Conservation (phyloP, 2,329 filamentous ascomycete species). For the Magnaporthales sp. region DNA sequence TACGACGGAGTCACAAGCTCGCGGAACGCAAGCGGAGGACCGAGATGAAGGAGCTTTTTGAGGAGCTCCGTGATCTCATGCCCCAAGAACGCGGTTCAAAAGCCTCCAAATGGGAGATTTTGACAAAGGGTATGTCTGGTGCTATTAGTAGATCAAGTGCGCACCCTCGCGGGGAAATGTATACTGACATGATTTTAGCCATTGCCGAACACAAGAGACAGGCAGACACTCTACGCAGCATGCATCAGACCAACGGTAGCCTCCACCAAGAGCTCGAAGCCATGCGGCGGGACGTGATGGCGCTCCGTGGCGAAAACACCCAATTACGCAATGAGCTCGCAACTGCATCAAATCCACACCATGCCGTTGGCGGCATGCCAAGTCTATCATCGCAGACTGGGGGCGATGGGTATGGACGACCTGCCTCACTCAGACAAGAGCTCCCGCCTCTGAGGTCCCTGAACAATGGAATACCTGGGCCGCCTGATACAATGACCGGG, state of each 20-base stretch:
- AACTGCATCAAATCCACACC: background rate
- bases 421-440: conserved; percentile 31
- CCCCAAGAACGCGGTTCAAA: conserved; percentile 76
- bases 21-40: conserved; percentile 76
- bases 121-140: conserved; percentile 64
- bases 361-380: background rate
- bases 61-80: conserved; percentile 68
- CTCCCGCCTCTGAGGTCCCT: conserved; percentile 49
- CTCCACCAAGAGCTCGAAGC: conserved; percentile 35
- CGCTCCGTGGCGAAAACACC: conserved; percentile 36
- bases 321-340: conserved; percentile 31
- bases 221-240: conserved; percentile 34
- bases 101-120: conserved; percentile 82
- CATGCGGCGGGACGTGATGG: conserved; percentile 39
- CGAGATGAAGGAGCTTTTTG: conserved; percentile 84
- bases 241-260: conserved; percentile 35
- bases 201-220: conserved; percentile 54
- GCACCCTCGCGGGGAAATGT: background rate
- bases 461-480: conserved; percentile 29
- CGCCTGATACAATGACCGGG: conserved; percentile 55
- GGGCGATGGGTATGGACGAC: conserved; percentile 12
- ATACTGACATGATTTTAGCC: conserved; percentile 28
- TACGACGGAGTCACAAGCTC: conserved; percentile 77
- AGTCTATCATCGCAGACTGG: conserved; percentile 11
- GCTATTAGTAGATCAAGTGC: background rate